These are phyloP conservation scores for Sclerotinia subarctica DNA, from an alignment of 2,329 filamentous ascomycete species.

Conservation along the genomic window DNA sequence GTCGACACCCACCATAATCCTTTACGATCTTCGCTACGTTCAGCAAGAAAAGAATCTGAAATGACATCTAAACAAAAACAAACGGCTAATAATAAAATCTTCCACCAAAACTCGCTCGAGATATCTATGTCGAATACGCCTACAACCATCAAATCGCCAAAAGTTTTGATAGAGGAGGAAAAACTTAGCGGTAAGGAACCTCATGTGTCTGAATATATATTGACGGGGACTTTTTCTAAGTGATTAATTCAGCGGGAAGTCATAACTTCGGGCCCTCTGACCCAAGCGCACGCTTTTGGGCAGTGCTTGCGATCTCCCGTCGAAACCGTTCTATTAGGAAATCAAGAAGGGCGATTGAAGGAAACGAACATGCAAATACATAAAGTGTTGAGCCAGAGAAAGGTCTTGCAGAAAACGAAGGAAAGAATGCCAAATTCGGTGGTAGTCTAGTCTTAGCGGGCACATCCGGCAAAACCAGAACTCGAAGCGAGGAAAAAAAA, in stretches of 20 bases:
- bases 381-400: neutral
- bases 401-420: neutral
- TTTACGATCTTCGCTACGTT: neutral
- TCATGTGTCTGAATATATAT: accelerated
- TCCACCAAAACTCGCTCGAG: neutral
- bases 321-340: neutral
- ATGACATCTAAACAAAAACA: neutral
- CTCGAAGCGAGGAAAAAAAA: neutral
- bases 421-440: too few relatives aligned
- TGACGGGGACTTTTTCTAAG: neutral
- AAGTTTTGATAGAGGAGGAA: neutral
- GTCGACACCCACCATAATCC: too few relatives aligned
- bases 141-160: neutral
- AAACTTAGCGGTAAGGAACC: too few relatives aligned
- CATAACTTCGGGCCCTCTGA: neutral
- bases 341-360: neutral
- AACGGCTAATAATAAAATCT: too few relatives aligned
- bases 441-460: neutral
- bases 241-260: neutral
- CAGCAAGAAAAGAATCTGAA: neutral
- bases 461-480: neutral
- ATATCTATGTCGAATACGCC: too few relatives aligned
- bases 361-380: neutral
- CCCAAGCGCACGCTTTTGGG: neutral
- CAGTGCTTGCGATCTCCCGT: neutral